Evolutionary conservation across 495 filamentous ascomycete species (phyloP).

Genomic region (Sordaria brevicollis): DNA sequence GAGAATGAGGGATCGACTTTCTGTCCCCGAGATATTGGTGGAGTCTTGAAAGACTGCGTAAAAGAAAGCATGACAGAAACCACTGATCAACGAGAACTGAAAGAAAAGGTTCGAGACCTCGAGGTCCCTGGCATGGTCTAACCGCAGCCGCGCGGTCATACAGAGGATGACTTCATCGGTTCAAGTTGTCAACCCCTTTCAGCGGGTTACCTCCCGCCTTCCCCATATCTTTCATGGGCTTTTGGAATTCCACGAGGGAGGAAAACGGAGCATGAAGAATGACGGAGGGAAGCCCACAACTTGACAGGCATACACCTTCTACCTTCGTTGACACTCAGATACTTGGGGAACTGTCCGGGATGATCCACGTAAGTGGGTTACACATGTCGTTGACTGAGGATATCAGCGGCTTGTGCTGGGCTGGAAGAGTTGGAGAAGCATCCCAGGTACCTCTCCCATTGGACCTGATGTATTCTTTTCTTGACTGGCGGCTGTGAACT

Average conservation of each 20-base stretch:
- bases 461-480: neutral
- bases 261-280: neutral
- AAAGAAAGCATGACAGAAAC: too few species aligned
- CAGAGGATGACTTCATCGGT: neutral
- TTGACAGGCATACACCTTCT: neutral
- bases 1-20: neutral
- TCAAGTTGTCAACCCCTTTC: too few species aligned
- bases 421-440: neutral
- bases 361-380: neutral
- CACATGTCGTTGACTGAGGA: neutral
- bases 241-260: neutral
- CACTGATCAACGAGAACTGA: neutral
- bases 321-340: neutral
- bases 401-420: neutral
- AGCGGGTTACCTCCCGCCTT: too few species aligned
- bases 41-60: neutral
- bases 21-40: neutral
- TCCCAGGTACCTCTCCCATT: neutral
- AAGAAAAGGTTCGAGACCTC: neutral
- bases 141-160: neutral
- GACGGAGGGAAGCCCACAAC: neutral
- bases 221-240: too few species aligned
- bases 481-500: too few species aligned
- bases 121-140: neutral
- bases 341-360: neutral